Percentiles rank a stretch among this genome's conserved stretches.
These are phyloP conservation scores for Adansonia rubrostipa DNA, from an alignment of 441 rosid species.

Conservation along the genomic window DNA sequence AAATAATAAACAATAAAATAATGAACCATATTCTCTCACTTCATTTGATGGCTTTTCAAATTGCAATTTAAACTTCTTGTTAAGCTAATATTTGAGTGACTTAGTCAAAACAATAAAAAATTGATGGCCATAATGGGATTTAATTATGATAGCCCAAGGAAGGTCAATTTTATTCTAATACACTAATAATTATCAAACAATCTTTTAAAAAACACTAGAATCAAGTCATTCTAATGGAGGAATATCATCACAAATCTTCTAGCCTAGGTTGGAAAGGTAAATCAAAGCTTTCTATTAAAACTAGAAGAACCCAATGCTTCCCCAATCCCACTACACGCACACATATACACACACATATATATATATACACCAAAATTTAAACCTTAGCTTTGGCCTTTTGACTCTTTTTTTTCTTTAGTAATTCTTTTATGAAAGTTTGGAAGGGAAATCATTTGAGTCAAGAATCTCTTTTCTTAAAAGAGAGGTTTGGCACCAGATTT, in stretches of 20 bases:
- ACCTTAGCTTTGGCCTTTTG: not conserved
- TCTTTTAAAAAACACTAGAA: not conserved
- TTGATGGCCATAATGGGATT: constrained; percentile 2
- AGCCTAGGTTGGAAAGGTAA: not conserved
- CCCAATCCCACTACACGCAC: not conserved
- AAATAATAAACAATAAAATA: not conserved
- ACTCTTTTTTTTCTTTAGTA: not conserved
- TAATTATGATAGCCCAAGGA: constrained; percentile 5
- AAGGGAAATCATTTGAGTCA: constrained; percentile 7
- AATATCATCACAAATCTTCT: constrained; percentile 3
- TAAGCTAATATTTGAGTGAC: not conserved
- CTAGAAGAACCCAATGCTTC: not conserved
- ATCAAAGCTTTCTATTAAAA: not conserved
- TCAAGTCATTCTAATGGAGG: not conserved
- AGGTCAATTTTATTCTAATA: not conserved
- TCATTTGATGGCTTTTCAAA: not conserved
- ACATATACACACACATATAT: not conserved
- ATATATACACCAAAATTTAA: not conserved
- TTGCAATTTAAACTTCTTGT: not conserved
- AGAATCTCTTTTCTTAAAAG: constrained; percentile 17
- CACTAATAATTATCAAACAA: not conserved
- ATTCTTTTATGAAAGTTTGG: not conserved
- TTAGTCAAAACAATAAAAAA: not conserved
- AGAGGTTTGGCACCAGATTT: constrained; percentile 1
- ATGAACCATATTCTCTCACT: not conserved